Conservation (phyloP, 768 basidiomycete species). For the Auricularia cornea region DNA sequence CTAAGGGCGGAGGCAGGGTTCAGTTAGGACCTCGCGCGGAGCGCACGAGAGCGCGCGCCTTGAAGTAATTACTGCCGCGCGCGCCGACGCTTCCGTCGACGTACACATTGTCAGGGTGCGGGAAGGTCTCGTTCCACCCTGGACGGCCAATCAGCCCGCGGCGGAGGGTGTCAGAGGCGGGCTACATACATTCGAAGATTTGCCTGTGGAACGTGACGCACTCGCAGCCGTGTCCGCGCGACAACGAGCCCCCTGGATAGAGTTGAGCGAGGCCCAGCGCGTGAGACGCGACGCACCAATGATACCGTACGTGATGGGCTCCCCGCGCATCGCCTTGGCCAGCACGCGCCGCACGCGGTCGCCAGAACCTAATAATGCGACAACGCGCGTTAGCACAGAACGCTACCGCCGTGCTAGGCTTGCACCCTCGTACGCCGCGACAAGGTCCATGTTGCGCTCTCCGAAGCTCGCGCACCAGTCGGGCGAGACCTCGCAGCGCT, state of each 20-base stretch:
- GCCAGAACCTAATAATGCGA: conserved; percentile 1
- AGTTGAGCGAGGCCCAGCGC: too few relatives aligned
- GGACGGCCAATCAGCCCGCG: too few relatives aligned
- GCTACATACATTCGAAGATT: conserved; percentile 4
- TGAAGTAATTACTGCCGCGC: conserved; percentile 4
- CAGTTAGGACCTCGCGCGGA: too few relatives aligned
- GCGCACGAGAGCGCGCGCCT: neutral
- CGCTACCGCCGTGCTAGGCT: too few relatives aligned
- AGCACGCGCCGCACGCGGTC: conserved; percentile 1
- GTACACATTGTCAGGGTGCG: neutral
- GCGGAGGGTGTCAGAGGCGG: too few relatives aligned
- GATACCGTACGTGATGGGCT: conserved; percentile 1
- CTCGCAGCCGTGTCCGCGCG: conserved; percentile 3
- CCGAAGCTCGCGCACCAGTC: too few relatives aligned
- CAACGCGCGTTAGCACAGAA: too few relatives aligned
- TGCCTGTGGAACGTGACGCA: conserved; percentile 3
- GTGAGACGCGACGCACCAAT: too few relatives aligned
- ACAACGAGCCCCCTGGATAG: conserved; percentile 3
- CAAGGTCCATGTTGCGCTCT: neutral
- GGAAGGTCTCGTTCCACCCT: conserved; percentile 3
- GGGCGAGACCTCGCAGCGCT: too few relatives aligned
- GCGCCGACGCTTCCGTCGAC: conserved; percentile 3
- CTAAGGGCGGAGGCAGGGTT: too few relatives aligned
- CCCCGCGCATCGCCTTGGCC: neutral
- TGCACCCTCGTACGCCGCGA: neutral